Conservation (phyloP, 2,329 filamentous ascomycete genomes). For the Coniochaeta pulveracea region DNA sequence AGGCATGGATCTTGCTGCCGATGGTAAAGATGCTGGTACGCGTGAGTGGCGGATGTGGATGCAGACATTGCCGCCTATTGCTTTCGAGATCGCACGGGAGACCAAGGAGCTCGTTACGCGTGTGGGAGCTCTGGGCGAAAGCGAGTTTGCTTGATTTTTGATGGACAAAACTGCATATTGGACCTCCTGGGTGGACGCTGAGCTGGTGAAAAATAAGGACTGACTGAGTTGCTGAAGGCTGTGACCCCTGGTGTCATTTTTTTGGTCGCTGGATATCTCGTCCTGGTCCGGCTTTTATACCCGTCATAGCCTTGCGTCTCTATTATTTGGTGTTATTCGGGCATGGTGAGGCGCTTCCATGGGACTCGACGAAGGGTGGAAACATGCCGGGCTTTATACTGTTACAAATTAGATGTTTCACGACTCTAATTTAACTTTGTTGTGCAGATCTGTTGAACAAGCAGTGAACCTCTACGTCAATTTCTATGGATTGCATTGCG, state of each 20-base stretch:
- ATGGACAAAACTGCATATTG: too few species aligned
- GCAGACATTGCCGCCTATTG: slow-evolving; percentile 66
- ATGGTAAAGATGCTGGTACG: slow-evolving; percentile 37
- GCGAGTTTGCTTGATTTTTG: too few species aligned
- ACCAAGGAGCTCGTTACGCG: slow-evolving; percentile 55
- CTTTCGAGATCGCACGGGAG: slow-evolving; percentile 77
- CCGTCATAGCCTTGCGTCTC: slow-evolving; percentile 1
- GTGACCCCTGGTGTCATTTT: too few species aligned
- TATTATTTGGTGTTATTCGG: too few species aligned
- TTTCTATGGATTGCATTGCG: too few species aligned
- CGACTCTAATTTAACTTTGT: too few species aligned
- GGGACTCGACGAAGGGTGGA: background rate
- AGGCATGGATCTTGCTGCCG: slow-evolving; percentile 45
- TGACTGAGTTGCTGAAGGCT: too few species aligned
- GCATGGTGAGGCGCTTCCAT: too few species aligned
- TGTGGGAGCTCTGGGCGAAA: background rate
- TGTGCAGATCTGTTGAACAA: too few species aligned
- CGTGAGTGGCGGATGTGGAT: slow-evolving; percentile 53
- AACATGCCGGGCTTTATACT: background rate
- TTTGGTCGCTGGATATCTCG: background rate
- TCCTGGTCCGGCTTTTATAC: slow-evolving; percentile 2
- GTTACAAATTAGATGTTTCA: background rate
- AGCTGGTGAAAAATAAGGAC: too few species aligned
- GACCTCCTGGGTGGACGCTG: too few species aligned
- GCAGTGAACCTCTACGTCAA: too few species aligned